Base-by-base conservation (phyloP, 768 basidiomycete genomes). In the Hydnomerulius pinastri region DNA sequence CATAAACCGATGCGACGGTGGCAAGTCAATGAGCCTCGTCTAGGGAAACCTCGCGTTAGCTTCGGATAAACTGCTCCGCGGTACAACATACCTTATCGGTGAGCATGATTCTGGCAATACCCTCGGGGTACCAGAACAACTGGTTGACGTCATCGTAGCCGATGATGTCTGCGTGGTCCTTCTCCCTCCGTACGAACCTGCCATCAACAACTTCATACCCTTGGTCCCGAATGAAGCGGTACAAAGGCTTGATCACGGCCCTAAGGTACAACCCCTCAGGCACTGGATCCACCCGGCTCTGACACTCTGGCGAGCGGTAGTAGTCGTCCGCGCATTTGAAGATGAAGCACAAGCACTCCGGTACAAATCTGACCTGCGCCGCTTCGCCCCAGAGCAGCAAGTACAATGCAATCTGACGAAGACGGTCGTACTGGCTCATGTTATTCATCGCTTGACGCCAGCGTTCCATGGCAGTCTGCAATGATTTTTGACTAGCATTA, bases 301-400 rank as follows among this genome's bases (percentile, higher is more conserved):
- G 97, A 61, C 97, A 99, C 62, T 98, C 97, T n/a, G 96, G 86
- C 4, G 90, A 93, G 21, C 97, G 94, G 70, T 99, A 99, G 70
- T 98, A 99, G 73, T 99, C 97, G 66, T 99, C 97, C 12, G 97
- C 97, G 64, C 97, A 98, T 73, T 99, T 99, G 87, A 99, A 99
- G 72, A 99, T 97, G 79, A 98, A 99, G 73, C 94, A 98, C 39
- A 99, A 74, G 62, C 92, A 95, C 68, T 99, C 97, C 2, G 97
- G 96, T 12, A 92, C 80, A 70, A 98, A 98, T 12, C 97, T 87
- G 33, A 98, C 93, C 64, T 98, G 94, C 11, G 97, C 96, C 0
- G 92, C 95, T 71, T 99, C 97, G 48, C 96, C 97, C 97, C 97
- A 99, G 55, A 92, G 91, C 23, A 99, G 81, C 23, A 98, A 81